These are phyloP conservation scores for Mycena haematopus DNA, from an alignment of 768 basidiomycete genomes.

Conservation along the genomic window DNA sequence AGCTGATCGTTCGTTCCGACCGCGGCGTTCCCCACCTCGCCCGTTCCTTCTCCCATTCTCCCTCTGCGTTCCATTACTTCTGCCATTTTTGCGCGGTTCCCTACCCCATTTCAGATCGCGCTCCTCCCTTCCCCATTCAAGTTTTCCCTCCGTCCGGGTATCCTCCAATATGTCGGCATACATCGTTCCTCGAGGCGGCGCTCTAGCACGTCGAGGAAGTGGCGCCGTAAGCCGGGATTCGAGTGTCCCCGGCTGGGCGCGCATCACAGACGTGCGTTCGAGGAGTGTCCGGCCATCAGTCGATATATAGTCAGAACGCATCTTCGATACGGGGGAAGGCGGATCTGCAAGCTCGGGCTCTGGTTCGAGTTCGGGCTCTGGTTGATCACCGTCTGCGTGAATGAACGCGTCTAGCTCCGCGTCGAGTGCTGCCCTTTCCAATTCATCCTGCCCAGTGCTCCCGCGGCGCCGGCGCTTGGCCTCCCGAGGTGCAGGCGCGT, in stretches of 20 bases:
- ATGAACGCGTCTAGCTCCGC: constrained; percentile 76
- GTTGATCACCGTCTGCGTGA: constrained; percentile 48
- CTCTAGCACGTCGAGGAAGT: constrained; percentile 49
- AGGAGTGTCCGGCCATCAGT: constrained; percentile 57
- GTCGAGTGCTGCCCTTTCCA: constrained; percentile 56
- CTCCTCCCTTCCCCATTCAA: constrained; percentile 23
- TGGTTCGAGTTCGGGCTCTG: constrained; percentile 29
- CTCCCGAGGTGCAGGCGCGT: constrained; percentile 33
- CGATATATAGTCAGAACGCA: constrained; percentile 70
- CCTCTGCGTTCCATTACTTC: constrained; percentile 24
- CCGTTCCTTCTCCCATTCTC: constrained; percentile 35
- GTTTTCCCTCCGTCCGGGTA: constrained; percentile 23
- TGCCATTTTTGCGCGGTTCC: constrained; percentile 22
- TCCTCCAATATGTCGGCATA: constrained; percentile 32
- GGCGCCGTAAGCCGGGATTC: constrained; percentile 54
- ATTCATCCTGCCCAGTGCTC: constrained; percentile 42
- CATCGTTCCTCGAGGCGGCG: constrained; percentile 31
- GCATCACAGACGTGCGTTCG: constrained; percentile 59
- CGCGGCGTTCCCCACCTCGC: constrained; percentile 40
- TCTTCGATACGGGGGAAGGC: constrained; percentile 62
- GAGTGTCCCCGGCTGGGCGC: constrained; percentile 45
- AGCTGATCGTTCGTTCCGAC: constrained; percentile 48
- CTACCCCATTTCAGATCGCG: constrained; percentile 20
- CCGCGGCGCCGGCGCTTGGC: constrained; percentile 44
- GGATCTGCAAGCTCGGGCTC: constrained; percentile 26